Conservation (phyloP, 306 rosid genomes). For the Mucuna pruriens region DNA sequence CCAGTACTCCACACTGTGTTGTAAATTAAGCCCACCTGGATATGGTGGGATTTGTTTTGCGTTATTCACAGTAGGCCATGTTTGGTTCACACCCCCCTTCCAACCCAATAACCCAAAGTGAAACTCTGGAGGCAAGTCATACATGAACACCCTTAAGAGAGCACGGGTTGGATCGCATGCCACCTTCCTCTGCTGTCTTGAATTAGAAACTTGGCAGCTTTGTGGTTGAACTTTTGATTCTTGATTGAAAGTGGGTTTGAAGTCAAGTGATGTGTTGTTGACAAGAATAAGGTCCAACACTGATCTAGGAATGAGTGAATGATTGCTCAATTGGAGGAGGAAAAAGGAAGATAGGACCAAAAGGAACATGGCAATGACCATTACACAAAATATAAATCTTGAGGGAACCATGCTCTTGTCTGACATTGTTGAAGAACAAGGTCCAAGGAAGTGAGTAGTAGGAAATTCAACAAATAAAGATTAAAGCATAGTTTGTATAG, state of each 20-base stretch:
- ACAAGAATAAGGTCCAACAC: neutral
- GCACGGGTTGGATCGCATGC: neutral
- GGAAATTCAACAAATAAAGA: neutral
- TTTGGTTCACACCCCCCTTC: slow-evolving; percentile 8
- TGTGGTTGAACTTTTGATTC: neutral
- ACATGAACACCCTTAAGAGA: neutral
- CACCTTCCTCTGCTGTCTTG: neutral
- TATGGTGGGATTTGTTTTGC: neutral
- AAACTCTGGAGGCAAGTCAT: slow-evolving; percentile 10
- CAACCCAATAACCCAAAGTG: slow-evolving; percentile 24
- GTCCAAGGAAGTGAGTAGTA: neutral
- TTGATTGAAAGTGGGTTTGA: neutral
- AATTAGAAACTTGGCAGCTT: neutral
- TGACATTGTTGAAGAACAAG: neutral
- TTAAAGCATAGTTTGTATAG: neutral
- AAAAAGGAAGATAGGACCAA: neutral
- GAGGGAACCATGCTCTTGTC: neutral
- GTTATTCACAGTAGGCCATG: neutral
- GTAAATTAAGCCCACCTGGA: slow-evolving; percentile 10
- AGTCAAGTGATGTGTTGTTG: neutral
- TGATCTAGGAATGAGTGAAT: neutral
- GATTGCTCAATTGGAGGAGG: neutral
- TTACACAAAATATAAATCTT: neutral
- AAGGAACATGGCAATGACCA: neutral
- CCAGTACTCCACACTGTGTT: slow-evolving; percentile 16